A percentile compares a stretch with the other conserved stretches of the same genome.
phyloP scores from a whole-genome alignment of 2,329 filamentous ascomycete genomes.

The Mycocentrospora acerina region DNA sequence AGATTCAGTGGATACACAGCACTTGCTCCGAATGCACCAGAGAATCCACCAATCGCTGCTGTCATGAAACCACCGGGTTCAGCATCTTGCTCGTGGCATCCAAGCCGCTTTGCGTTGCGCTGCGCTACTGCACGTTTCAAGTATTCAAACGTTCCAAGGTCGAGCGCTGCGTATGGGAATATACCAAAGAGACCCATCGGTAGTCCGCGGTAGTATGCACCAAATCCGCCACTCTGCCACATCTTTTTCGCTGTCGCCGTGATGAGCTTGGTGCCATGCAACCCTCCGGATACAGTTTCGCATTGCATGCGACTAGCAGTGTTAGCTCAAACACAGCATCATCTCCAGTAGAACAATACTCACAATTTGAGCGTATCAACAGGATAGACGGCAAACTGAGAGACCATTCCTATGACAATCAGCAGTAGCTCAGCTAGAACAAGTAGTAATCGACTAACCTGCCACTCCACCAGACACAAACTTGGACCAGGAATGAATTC shows the following conservation, averaged over 20 bases:
- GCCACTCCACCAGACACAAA: constrained; percentile 89
- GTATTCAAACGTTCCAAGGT: constrained; percentile 92
- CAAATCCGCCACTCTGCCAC: constrained; percentile 72
- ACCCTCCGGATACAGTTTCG: constrained; percentile 83
- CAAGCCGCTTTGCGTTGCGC: constrained; percentile 67
- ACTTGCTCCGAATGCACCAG: constrained; percentile 88
- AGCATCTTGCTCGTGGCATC: constrained; percentile 78
- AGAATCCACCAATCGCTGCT: constrained; percentile 85
- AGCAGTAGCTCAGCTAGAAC: not conserved
- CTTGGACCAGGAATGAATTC: constrained; percentile 80
- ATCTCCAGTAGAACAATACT: constrained; percentile 26
- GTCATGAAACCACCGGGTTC: constrained; percentile 78
- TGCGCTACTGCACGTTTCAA: constrained; percentile 74
- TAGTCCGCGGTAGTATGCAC: constrained; percentile 84
- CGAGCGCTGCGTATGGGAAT: constrained; percentile 97
- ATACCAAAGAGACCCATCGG: constrained; percentile 94
- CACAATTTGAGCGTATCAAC: constrained; percentile 79
- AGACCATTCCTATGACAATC: constrained; percentile 67
- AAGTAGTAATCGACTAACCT: constrained; percentile 41
- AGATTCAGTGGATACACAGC: constrained; percentile 95
- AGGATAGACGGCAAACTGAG: constrained; percentile 95
- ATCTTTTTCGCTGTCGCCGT: constrained; percentile 82
- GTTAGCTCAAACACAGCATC: constrained; percentile 9
- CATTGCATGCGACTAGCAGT: constrained; percentile 74
- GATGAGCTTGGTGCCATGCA: constrained; percentile 81